phyloP scores from a whole-genome alignment of 768 basidiomycete genomes.

The Leucogyrophana mollusca region DNA sequence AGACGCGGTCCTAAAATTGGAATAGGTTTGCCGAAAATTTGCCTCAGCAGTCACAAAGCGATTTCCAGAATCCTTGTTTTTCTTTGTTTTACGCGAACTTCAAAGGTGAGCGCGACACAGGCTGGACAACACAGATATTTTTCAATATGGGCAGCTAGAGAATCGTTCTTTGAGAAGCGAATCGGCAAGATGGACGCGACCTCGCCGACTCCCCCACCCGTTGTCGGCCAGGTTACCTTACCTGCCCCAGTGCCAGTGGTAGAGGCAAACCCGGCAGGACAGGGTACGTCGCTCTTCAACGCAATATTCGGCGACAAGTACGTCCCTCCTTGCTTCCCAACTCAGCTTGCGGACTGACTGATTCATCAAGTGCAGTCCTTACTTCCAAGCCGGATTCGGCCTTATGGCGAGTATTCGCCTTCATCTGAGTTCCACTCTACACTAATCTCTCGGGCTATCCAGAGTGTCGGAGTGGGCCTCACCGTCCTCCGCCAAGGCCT shows the following conservation, averaged over 20 bases:
- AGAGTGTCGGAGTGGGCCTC: slow-evolving; percentile 91
- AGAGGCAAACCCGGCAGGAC: slow-evolving; percentile 3
- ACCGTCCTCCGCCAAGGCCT: slow-evolving; percentile 71
- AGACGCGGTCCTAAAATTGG: slow-evolving; percentile 25
- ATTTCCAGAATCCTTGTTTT: too few species aligned
- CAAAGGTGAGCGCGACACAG: too few species aligned
- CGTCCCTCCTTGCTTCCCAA: slow-evolving; percentile 27
- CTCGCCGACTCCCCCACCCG: too few species aligned
- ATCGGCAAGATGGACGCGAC: too few species aligned
- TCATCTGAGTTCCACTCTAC: neutral
- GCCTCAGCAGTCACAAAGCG: neutral
- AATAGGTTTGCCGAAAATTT: slow-evolving; percentile 7
- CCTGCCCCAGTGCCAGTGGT: neutral
- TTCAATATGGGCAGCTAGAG: too few species aligned
- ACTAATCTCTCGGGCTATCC: slow-evolving; percentile 8
- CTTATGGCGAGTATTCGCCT: slow-evolving; percentile 68
- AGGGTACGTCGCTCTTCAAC: slow-evolving; percentile 31
- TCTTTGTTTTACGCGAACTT: too few species aligned
- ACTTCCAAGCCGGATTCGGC: slow-evolving; percentile 97
- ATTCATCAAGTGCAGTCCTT: slow-evolving; percentile 68
- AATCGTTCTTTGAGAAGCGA: too few species aligned
- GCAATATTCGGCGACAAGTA: slow-evolving; percentile 64
- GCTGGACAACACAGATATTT: too few species aligned
- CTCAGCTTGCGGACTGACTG: slow-evolving; percentile 9
- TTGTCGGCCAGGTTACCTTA: too few species aligned